Base-by-base conservation (phyloP, 1,139 yeast species). In the Tardiomyces digboiensis region DNA sequence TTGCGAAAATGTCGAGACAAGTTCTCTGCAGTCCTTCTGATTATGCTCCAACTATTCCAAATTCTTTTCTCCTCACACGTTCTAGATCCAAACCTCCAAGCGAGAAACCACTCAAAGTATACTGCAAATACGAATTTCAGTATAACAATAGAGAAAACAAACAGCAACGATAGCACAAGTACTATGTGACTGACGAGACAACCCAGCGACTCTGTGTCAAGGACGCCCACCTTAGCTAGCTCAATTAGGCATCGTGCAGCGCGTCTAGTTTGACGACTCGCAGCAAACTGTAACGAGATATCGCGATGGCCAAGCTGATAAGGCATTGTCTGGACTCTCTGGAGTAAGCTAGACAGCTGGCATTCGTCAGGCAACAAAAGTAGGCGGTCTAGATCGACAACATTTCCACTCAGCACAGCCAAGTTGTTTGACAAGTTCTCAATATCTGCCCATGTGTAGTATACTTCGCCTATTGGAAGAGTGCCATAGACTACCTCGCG, bases 401-500 rank as follows among this genome's bases (percentile, higher is more conserved):
- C 95, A 50, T 74, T 74, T n/a, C 94, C 94, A 26, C 84, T 75
- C 59, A 78, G 83, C 4, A 85, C 95, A 21, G 82, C 80, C 57
- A 86, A 69, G 51, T 81, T 79, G 61, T 91, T 72, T 5, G 79
- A 60, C 22, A 76, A 63, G 54, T 76, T 75, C 44, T 66, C 71
- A 45, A 86, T 72, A 54, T 82, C 88, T 42, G 80, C 81, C 96
- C 96, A 87, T 10, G 86, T 76, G 62, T 82, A 87, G 57, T 72
- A 83, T 2, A 85, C 81, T 52, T 82, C 88, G 23, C 87, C 91
- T 38, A 65, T 65, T 21, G 72, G 74, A 22, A 74, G 61, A 60
- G 83, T 67, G 38, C 59, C 53, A 60, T 84, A 85, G 53, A 75
- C 82, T 3, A 76, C 68, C 2, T 71, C 61, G 59, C 95, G 74